Percentiles rank a stretch among this genome's conserved stretches.
These are phyloP conservation scores for Globisporangium viniferum DNA, from an alignment of 352 stramenopile species.

Conservation along the genomic window DNA sequence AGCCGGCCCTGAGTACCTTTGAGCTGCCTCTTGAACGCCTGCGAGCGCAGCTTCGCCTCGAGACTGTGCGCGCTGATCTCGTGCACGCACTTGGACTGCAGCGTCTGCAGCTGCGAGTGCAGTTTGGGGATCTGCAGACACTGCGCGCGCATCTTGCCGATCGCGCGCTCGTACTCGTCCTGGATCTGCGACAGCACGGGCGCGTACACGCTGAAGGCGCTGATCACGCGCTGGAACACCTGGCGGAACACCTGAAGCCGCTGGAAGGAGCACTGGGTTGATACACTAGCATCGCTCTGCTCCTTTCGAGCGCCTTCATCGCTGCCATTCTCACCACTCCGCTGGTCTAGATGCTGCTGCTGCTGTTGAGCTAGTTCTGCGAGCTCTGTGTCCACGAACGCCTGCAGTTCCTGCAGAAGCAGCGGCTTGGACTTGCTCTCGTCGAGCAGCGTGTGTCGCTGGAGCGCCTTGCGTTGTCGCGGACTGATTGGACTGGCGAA, in stretches of 20 bases:
- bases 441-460: constrained; percentile 22
- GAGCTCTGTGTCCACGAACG: constrained; percentile 33
- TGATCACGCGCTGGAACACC: constrained; percentile 49
- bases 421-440: constrained; percentile 36
- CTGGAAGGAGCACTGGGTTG: constrained; percentile 20
- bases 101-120: constrained; percentile 46
- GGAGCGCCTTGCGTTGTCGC: constrained; percentile 20
- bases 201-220: constrained; percentile 61
- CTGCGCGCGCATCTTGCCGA: constrained; percentile 27
- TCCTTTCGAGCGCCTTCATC: not conserved
- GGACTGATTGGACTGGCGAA: constrained; percentile 14
- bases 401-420: constrained; percentile 44
- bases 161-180: constrained; percentile 54
- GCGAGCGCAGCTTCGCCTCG: constrained; percentile 32
- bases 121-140: constrained; percentile 47
- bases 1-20: constrained; percentile 53
- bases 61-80: constrained; percentile 46
- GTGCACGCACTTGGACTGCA: constrained; percentile 62
- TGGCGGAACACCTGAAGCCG: constrained; percentile 58
- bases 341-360: not conserved
- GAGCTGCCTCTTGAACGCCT: constrained; percentile 43
- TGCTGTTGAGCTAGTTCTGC: constrained; percentile 6
- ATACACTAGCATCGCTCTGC: not conserved
- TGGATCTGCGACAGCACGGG: constrained; percentile 60
- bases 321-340: not conserved